Evolutionary conservation across 116 monocot genomes (phyloP).

Genomic region (Posidonia oceanica): DNA sequence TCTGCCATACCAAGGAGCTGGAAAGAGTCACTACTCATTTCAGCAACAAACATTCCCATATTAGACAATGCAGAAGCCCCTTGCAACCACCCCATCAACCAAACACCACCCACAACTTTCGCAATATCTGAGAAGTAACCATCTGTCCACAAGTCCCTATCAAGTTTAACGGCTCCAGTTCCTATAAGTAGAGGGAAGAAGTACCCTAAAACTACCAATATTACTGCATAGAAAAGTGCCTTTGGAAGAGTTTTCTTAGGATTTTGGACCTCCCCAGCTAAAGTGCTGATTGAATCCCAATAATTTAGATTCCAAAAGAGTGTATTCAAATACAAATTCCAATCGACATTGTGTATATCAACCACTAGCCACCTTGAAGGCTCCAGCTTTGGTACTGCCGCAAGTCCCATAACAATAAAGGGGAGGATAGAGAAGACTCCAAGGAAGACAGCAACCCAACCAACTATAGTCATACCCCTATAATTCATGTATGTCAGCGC

Average conservation of each 20-base stretch:
- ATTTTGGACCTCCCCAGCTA: conserved; percentile 66
- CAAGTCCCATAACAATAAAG: conserved; percentile 57
- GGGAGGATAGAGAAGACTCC: conserved; percentile 62
- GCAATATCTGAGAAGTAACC: conserved; percentile 72
- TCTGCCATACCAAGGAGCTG: conserved; percentile 89
- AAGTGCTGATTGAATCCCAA: conserved; percentile 72
- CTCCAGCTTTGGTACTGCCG: conserved; percentile 38
- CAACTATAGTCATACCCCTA: conserved; percentile 67
- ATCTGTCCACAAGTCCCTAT: conserved; percentile 54
- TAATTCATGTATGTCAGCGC: conserved; percentile 71
- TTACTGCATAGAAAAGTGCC: conserved; percentile 59
- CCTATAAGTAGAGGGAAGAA: conserved; percentile 59
- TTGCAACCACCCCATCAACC: conserved; percentile 68
- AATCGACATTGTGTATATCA: conserved; percentile 30
- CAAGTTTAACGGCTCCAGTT: conserved; percentile 50
- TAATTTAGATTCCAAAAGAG: conserved; percentile 87
- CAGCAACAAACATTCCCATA: conserved; percentile 79
- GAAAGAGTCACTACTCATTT: conserved; percentile 83
- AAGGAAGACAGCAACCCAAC: conserved; percentile 53
- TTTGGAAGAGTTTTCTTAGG: conserved; percentile 58
- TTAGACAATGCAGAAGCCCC: conserved; percentile 63
- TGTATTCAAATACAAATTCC: conserved; percentile 72
- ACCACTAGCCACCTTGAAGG: conserved; percentile 48
- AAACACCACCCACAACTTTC: conserved; percentile 47
- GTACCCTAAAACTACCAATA: conserved; percentile 51